These are phyloP conservation scores for Backusella parvicylindrica DNA, from an alignment of 192 early-diverging fungal genomes.

Conservation along the genomic window DNA sequence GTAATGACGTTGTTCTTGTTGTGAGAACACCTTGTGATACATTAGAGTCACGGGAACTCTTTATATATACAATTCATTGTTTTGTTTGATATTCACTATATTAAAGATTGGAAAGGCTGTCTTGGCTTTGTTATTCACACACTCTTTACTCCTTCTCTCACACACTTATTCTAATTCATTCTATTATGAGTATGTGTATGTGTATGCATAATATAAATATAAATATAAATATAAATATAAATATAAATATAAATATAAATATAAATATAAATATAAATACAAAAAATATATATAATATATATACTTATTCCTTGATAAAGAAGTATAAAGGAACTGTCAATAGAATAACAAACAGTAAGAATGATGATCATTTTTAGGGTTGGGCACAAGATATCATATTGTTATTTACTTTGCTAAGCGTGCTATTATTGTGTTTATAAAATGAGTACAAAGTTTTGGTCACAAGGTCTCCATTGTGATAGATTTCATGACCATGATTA, in stretches of 20 bases:
- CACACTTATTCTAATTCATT: not conserved
- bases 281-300: not conserved
- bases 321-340: not conserved
- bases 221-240: not conserved
- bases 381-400: not conserved
- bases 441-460: not conserved
- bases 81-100: not conserved
- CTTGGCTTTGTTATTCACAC: not conserved
- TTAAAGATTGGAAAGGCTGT: not conserved
- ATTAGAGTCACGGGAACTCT: constrained; percentile 1
- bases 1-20: not conserved
- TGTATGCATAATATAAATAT: not conserved
- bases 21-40: constrained; percentile 11
- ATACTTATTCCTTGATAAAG: not conserved
- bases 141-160: not conserved
- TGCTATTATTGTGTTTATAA: not conserved
- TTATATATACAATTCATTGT: not conserved
- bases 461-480: not conserved
- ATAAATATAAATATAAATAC: not conserved
- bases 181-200: no score
- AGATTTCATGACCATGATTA: not conserved
- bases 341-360: not conserved
- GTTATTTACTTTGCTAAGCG: not conserved
- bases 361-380: not conserved
- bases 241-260: not conserved